Base-by-base conservation (phyloP, 805 yeast genomes). In the Tetrapisispora namnaoensis region DNA sequence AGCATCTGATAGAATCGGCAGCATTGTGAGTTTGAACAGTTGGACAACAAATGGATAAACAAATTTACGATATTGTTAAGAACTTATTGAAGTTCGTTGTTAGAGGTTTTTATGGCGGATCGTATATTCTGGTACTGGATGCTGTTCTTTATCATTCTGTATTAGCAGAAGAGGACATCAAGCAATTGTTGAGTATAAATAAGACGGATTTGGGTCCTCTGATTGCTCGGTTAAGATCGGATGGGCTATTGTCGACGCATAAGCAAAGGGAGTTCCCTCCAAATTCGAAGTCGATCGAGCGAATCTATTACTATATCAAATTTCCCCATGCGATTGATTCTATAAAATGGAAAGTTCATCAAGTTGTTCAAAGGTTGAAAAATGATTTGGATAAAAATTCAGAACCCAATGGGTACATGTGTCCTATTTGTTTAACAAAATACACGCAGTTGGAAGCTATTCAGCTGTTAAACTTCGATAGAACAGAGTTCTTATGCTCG, bases 341-440 rank as follows among this genome's bases (percentile, higher is more conserved):
- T 3, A 80, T 93, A 62, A 93, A 93, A 67, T 93, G 98, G 98
- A 89, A 90, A 61, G 86, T 91, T 51, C 96, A 91, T 64, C 79
- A 86, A 43, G 76, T 93, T 27, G 97, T 87, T 14, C 83, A 82
- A 56, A 65, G 74, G 48, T 73, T 90, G 49, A 87, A 87, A 61
- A 86, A 84, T 53, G 95, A 89, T 59, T 77, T 91, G 69, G 82
- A 87, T 46, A 85, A 81, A 54, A 86, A 83, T 58, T 81, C 88
- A 24, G 90, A 88, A 56, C 95, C 97, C 1, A 95, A 93, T 60
- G 99, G 98, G 2, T 93, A 86, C 62, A 76, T 86, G 51, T 93
- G 99, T 63, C 90, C 95, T 9, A 71, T 83, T 22, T 93, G 99
- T 69, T 78, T 79, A 46, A 77, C 85, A 18, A 83, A 85, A 63